phyloP scores from a whole-genome alignment of 2,329 filamentous ascomycete genomes.

The Nakataea oryzae region DNA sequence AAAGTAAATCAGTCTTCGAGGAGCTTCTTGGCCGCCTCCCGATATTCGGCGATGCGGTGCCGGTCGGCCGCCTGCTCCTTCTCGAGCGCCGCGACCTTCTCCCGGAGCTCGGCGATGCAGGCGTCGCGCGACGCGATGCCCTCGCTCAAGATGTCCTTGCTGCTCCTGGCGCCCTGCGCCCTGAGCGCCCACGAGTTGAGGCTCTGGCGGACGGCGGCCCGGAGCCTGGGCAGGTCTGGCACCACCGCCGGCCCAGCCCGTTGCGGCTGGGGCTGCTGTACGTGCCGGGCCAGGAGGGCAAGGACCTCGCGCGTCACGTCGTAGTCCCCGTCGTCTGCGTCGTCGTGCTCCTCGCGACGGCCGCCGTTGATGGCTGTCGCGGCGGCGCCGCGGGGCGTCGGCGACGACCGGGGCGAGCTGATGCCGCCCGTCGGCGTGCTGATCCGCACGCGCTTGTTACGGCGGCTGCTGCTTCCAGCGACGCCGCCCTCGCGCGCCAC shows the following conservation, averaged over 20 bases:
- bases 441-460: conserved; percentile 1
- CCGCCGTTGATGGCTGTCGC: conserved; percentile 28
- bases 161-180: conserved; percentile 7
- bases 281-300: conserved; percentile 31
- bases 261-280: neutral
- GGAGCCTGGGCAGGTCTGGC: conserved; percentile 10
- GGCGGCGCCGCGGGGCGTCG: neutral
- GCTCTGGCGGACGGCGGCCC: conserved; percentile 20
- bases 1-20: neutral
- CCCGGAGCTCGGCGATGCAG: conserved; percentile 9
- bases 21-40: neutral
- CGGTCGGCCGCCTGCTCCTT: neutral
- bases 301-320: conserved; percentile 37
- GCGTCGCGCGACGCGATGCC: conserved; percentile 52
- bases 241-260: neutral
- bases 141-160: conserved; percentile 25
- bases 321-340: conserved; percentile 12
- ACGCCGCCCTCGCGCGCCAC: neutral
- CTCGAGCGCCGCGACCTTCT: conserved; percentile 9
- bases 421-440: conserved; percentile 2
- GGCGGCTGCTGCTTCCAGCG: neutral
- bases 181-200: conserved; percentile 9
- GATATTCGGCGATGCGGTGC: neutral
- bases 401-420: neutral
- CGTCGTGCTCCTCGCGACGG: neutral